Conservation (phyloP, 176 grass and related monocot species). For the Puya raimondii region DNA sequence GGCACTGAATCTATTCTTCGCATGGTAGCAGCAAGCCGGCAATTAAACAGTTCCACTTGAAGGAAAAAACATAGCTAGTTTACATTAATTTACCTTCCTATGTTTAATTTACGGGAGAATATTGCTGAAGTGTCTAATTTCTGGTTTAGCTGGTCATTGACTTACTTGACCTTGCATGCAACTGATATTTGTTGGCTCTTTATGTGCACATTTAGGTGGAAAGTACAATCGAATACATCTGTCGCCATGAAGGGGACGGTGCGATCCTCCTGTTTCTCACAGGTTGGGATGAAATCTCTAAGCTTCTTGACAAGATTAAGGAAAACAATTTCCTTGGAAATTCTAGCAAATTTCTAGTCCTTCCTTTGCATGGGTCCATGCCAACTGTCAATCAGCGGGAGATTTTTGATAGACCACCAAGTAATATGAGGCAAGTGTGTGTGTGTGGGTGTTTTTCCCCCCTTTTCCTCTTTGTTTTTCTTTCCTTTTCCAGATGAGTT, state of each 20-base stretch:
- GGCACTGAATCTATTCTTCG: too few relatives aligned
- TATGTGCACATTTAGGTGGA: conserved; percentile 55
- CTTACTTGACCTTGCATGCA: background rate
- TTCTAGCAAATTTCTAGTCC: conserved; percentile 61
- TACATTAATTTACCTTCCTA: too few relatives aligned
- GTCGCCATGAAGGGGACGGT: conserved; percentile 66
- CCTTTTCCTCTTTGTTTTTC: conserved; percentile 19
- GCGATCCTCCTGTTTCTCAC: conserved; percentile 97
- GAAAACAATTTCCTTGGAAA: conserved; percentile 62
- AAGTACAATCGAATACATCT: conserved; percentile 79
- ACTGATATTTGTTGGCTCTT: background rate
- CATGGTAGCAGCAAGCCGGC: too few relatives aligned
- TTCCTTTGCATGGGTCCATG: conserved; percentile 96
- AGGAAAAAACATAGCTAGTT: too few relatives aligned
- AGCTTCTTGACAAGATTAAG: conserved; percentile 84
- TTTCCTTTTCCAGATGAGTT: too few relatives aligned
- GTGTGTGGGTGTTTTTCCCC: background rate
- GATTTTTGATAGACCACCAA: conserved; percentile 90
- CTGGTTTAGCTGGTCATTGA: too few relatives aligned
- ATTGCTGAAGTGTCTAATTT: too few relatives aligned
- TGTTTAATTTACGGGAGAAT: too few relatives aligned
- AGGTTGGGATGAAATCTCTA: conserved; percentile 97
- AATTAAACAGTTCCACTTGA: too few relatives aligned
- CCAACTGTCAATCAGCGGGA: conserved; percentile 89
- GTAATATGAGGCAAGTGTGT: conserved; percentile 49